Conservation (phyloP, 2,329 filamentous ascomycete genomes). For the Aureobasidium namibiae region DNA sequence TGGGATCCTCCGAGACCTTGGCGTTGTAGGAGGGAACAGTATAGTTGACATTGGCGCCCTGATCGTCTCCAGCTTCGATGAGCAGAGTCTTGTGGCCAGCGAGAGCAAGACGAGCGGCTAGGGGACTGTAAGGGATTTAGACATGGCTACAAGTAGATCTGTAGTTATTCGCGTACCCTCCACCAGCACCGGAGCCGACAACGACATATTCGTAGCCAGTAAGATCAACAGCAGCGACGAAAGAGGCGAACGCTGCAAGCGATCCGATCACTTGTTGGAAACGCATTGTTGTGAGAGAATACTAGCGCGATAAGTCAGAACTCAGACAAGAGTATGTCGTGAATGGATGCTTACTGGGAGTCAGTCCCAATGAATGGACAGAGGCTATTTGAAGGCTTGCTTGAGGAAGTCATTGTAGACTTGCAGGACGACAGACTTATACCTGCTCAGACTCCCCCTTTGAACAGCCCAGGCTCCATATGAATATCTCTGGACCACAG, state of each 20-base stretch:
- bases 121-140: conserved; percentile 26
- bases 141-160: not conserved
- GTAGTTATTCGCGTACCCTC: not conserved
- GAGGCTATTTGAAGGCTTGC: conserved; percentile 12
- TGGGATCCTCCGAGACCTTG: conserved; percentile 47
- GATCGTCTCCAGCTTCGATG: conserved; percentile 53
- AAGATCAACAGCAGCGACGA: conserved; percentile 14
- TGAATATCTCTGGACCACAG: conserved; percentile 8
- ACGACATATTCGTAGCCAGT: conserved; percentile 52
- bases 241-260: conserved; percentile 12
- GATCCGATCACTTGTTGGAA: conserved; percentile 14
- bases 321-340: conserved; percentile 3
- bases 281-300: conserved; percentile 13
- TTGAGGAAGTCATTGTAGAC: conserved; percentile 12
- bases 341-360: conserved; percentile 8
- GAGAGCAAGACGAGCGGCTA: conserved; percentile 51
- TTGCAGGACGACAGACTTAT: conserved; percentile 10
- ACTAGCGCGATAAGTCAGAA: conserved; percentile 9
- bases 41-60: conserved; percentile 43
- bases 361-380: conserved; percentile 12
- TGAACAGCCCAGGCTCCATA: conserved; percentile 2
- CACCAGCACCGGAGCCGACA: conserved; percentile 49
- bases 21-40: conserved; percentile 48
- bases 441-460: conserved; percentile 13
- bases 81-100: conserved; percentile 52